phyloP scores from a whole-genome alignment of 768 basidiomycete species.

The Melanogaster broomeanus region DNA sequence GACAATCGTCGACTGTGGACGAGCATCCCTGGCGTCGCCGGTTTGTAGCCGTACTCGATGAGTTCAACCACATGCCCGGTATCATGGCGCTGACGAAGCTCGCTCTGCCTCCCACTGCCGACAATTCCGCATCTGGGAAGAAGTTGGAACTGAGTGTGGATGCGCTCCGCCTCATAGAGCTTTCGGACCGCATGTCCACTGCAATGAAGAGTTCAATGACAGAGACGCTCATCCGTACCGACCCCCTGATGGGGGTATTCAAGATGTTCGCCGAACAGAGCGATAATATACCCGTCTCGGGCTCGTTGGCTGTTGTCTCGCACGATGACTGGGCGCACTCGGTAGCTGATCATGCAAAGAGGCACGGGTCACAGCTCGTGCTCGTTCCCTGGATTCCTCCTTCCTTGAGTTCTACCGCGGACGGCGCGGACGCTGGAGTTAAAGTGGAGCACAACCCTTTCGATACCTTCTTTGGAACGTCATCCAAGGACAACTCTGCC shows the following conservation, averaged over 20 bases:
- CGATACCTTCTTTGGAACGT: conserved; percentile 71
- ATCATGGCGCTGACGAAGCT: conserved; percentile 91
- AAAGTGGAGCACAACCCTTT: conserved; percentile 59
- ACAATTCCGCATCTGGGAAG: conserved; percentile 2
- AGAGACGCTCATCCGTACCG: conserved; percentile 66
- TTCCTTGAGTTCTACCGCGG: conserved; percentile 32
- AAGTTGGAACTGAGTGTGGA: conserved; percentile 45
- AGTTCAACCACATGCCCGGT: conserved; percentile 83
- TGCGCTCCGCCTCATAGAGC: conserved; percentile 85
- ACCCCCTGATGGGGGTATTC: conserved; percentile 73
- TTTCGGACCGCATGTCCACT: conserved; percentile 86
- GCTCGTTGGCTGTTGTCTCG: conserved; percentile 76
- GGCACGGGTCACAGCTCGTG: conserved; percentile 67
- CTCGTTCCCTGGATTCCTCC: conserved; percentile 80
- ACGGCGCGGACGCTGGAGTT: conserved; percentile 29
- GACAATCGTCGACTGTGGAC: background rate
- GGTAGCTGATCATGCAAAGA: conserved; percentile 60
- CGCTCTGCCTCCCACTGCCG: conserved; percentile 46
- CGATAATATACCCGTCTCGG: conserved; percentile 59
- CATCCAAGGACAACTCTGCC: conserved; percentile 48
- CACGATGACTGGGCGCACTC: conserved; percentile 69
- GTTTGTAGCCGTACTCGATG: conserved; percentile 89
- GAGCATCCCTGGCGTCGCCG: conserved; percentile 32
- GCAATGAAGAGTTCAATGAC: conserved; percentile 81
- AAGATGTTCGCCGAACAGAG: conserved; percentile 77